Evolutionary conservation across 2,329 filamentous ascomycete genomes (phyloP), one percentile per base, ranked within the genome.

Genomic region (Pseudohalonectria lignicola): DNA sequence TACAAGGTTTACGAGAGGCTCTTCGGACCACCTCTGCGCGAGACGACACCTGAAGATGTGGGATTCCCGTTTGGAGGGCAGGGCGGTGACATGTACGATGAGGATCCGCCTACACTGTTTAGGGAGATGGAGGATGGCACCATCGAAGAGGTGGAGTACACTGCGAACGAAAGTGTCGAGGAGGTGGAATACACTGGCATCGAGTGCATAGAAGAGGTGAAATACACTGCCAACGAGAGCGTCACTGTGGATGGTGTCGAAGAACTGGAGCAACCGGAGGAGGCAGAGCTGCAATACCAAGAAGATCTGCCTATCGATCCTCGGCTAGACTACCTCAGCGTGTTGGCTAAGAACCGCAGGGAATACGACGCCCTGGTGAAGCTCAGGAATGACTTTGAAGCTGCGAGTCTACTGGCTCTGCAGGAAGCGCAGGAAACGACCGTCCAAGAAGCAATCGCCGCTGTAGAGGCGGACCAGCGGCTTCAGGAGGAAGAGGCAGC

Each of bases 1-100:
- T 79, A 82, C 50, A 64, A 63, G 34, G 62, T 94, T 1, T 94
- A 94, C 57, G 77, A 82, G 52, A 71, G 86, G 45, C 62, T 94
- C 13, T 95, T 92, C 55, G 90, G 88, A 2, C 67, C 79, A 25
- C 86, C 87, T 2, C 54, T 84, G 43, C 69, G 78, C 31, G 68
- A 73, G 37, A 80, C 75, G 2, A 57, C 52, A 7, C 67, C 72
- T 2, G 76, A 79, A 41, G 74, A 82, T 55, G 66, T 76, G 4
- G 76, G 60, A 19, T 69, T 63, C 43, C 60, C 64, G 1, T 43
- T 61, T 41, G 36, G 57, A 53, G 48, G 49, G 8, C 44, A 42
- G 19, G 46, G 46, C 10, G 48, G 44, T 13, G 43, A 44, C n/a
- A 34, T 37, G 7, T 28, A 38, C 2, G 41, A 45, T 18, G 40